Evolutionary conservation across 2,329 filamentous ascomycete species (phyloP).

Genomic region (Fusarium sp.): DNA sequence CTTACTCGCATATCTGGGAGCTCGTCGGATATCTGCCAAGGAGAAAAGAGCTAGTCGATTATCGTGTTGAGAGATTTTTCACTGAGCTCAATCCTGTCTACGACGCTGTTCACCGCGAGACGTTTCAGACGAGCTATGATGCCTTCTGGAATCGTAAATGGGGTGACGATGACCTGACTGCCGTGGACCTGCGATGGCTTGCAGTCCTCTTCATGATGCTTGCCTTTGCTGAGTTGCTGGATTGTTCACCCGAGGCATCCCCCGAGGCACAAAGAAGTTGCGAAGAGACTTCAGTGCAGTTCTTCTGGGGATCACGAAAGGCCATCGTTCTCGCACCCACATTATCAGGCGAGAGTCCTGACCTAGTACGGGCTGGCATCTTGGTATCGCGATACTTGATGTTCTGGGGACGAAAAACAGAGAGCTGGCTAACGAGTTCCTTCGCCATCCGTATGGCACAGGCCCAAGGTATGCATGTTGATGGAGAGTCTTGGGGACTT

Average conservation of each 20-base stretch:
- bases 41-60: not conserved
- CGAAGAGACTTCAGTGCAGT: not conserved
- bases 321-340: not conserved
- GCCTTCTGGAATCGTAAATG: not conserved
- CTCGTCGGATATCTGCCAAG: not conserved
- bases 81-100: not conserved
- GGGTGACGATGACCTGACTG: not conserved
- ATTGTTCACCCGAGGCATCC: not conserved
- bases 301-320: not conserved
- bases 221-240: not conserved
- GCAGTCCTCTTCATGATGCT: slow-evolving; percentile 2
- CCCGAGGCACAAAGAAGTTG: not conserved
- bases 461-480: not conserved
- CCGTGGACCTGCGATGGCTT: not conserved
- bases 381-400: not conserved
- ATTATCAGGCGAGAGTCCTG: not conserved
- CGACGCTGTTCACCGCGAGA: not conserved
- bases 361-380: not conserved
- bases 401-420: not conserved
- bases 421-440: not conserved
- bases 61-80: not conserved
- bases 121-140: not conserved
- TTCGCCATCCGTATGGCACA: not conserved
- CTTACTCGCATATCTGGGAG: not conserved
- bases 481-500: not conserved